Percentiles rank a stretch among this genome's conserved stretches.
These are phyloP conservation scores for Nyssa sinensis DNA, from an alignment of 148 eudicot genomes.

Conservation along the genomic window DNA sequence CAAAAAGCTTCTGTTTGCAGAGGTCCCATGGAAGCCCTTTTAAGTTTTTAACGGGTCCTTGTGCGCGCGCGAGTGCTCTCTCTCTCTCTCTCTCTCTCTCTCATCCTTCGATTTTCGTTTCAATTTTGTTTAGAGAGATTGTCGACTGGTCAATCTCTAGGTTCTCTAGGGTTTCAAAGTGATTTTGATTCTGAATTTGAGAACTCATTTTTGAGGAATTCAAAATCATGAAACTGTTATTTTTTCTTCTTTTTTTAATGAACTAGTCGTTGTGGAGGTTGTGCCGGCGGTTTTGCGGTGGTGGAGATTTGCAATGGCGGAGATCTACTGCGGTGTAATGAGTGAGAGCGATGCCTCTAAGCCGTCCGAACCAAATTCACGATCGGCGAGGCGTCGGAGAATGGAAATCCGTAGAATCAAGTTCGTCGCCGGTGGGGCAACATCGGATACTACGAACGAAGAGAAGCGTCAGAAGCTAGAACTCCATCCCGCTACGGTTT, in stretches of 20 bases:
- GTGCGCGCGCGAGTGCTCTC: not conserved
- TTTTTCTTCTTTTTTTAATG: too few relatives aligned
- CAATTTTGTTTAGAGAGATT: not conserved
- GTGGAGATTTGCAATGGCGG: constrained; percentile 62
- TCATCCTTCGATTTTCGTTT: not conserved
- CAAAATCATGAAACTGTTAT: not conserved
- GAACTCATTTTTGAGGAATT: not conserved
- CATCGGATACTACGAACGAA: constrained; percentile 16
- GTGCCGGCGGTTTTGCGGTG: too few relatives aligned
- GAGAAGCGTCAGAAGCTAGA: constrained; percentile 47
- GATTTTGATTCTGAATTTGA: not conserved
- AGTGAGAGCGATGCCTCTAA: constrained; percentile 30
- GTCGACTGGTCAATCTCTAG: too few relatives aligned
- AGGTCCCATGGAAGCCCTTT: not conserved
- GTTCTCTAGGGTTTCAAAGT: not conserved
- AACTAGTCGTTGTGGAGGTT: too few relatives aligned
- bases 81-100: too few relatives aligned
- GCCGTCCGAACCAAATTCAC: constrained; percentile 27
- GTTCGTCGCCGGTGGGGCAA: constrained; percentile 17
- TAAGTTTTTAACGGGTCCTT: not conserved
- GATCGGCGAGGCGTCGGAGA: constrained; percentile 49
- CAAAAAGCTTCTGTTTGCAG: not conserved
- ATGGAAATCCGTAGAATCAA: constrained; percentile 57
- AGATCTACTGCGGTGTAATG: constrained; percentile 44
- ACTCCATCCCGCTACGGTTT: constrained; percentile 5